Evolutionary conservation across 176 grass and related monocot genomes (phyloP), one percentile per base, ranked within the genome.

Genomic region (Avena eriantha): DNA sequence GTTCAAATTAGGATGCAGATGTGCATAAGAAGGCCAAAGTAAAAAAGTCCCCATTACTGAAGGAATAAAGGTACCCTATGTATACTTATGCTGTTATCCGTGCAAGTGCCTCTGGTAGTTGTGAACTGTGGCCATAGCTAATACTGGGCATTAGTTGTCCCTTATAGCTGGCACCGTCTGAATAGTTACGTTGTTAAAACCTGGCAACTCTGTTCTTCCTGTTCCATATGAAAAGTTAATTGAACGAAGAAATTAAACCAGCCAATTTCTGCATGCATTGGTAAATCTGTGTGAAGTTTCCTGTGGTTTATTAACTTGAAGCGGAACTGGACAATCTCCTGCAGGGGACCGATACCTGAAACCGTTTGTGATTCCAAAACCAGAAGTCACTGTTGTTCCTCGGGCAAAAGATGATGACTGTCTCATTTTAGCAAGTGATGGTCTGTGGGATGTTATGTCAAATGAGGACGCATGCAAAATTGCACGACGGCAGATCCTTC

Each of bases 371-470:
- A 97, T 92, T 73, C 83, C 94, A 17, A 91, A 79, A 72, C 94
- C 94, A 45, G 94, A 97, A 88, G 86, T 89, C 23, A 92, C 48
- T 13, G 85, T 97, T 46, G n/a, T 93, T 82, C 55, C 92, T 18
- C 85, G 92, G 35, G 75, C 87, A 39, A 97, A 84, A 80, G 92
- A 88, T 16, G 94, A 97, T 46, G 91, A 93, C 55, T 93, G 91
- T 56, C 91, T 93, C 41, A 78, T 96, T 79, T 53, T 93, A 21
- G 94, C 89, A 0, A 96, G 91, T 15, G 94, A 96, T 63, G 94
- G 94, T 45, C 41, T 93, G 16, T 91, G 94, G 94, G 94, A 96
- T 72, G 94, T 91, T 16, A 83, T 96, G 80, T 90, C 91, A 23
- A 96, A 96, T 64, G 89, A 93, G 84, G 89, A 93, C 10, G 94